phyloP scores from a whole-genome alignment of 2,329 filamentous ascomycete species.

The Aspergillus pseudoviridinutans region DNA sequence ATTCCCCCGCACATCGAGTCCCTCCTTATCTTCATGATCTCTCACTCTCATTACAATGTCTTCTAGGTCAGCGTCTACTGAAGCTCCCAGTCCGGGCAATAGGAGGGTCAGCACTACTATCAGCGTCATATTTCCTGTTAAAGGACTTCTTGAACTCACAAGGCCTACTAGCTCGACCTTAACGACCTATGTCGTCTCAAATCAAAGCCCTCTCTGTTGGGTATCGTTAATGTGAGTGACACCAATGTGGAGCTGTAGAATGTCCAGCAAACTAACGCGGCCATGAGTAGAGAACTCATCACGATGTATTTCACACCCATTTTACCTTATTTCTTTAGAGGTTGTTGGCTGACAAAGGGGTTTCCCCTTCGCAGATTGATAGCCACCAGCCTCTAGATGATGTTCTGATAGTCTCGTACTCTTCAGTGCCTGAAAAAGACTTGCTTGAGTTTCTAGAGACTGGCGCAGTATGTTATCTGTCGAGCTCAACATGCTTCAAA shows the following conservation, averaged over 20 bases:
- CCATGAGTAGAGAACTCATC: constrained; percentile 9
- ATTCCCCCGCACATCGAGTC: neutral
- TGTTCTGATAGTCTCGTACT: constrained; percentile 26
- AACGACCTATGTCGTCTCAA: constrained; percentile 19
- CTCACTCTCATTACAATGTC: constrained; percentile 1
- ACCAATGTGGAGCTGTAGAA: neutral
- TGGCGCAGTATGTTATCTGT: constrained; percentile 14
- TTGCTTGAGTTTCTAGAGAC: constrained; percentile 21
- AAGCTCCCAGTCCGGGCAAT: neutral
- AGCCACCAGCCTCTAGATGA: constrained; percentile 28
- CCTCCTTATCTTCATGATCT: neutral
- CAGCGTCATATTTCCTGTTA: neutral
- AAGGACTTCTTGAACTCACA: neutral
- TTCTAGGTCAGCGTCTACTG: neutral
- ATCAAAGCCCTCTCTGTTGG: constrained; percentile 16
- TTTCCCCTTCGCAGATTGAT: constrained; percentile 11
- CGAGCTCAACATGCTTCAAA: neutral
- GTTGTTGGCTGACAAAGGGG: neutral
- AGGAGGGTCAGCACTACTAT: neutral
- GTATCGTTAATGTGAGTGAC: constrained; percentile 15
- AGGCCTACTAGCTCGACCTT: constrained; percentile 13
- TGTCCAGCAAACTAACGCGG: neutral
- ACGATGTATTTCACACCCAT: constrained; percentile 9
- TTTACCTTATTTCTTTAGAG: neutral
- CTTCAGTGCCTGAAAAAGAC: constrained; percentile 25